Conservation (phyloP, 2,329 filamentous ascomycete genomes). For the Aspergillus quadrilineatus region DNA sequence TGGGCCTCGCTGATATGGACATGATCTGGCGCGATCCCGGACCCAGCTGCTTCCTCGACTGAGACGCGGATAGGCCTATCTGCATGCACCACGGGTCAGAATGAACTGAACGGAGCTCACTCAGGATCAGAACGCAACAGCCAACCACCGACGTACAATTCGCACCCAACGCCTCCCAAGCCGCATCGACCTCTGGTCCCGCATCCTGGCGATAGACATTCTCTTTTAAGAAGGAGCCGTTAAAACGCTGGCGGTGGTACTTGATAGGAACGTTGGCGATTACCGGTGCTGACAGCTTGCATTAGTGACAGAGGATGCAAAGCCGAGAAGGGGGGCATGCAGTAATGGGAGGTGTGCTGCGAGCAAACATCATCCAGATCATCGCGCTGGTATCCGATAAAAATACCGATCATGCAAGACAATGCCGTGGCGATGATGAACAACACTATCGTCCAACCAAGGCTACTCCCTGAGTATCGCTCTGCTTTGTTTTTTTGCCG, state of each 20-base stretch:
- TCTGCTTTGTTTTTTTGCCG: background rate
- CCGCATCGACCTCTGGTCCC: slow-evolving; percentile 56
- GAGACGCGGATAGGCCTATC: slow-evolving; percentile 53
- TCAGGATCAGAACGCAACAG: too few relatives aligned
- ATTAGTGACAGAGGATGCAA: background rate
- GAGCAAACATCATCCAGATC: slow-evolving; percentile 26
- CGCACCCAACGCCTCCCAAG: slow-evolving; percentile 55
- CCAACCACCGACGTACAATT: slow-evolving; percentile 45
- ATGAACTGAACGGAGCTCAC: too few relatives aligned
- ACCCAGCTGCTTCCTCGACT: slow-evolving; percentile 48
- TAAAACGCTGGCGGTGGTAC: slow-evolving; percentile 50
- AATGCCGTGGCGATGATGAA: slow-evolving; percentile 17
- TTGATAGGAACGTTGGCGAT: slow-evolving; percentile 43
- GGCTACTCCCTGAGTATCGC: background rate
- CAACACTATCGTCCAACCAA: slow-evolving; percentile 15
- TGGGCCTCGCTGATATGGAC: slow-evolving; percentile 57
- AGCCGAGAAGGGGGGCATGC: slow-evolving; percentile 15
- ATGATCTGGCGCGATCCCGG: slow-evolving; percentile 55
- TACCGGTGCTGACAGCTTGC: slow-evolving; percentile 30
- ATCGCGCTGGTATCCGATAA: slow-evolving; percentile 13
- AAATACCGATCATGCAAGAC: slow-evolving; percentile 21
- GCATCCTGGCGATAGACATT: slow-evolving; percentile 54
- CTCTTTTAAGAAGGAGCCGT: slow-evolving; percentile 58
- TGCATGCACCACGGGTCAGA: slow-evolving; percentile 20
- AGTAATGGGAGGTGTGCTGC: slow-evolving; percentile 25